Conservation (phyloP, 768 basidiomycete species). For the Leccinum truebloodii region DNA sequence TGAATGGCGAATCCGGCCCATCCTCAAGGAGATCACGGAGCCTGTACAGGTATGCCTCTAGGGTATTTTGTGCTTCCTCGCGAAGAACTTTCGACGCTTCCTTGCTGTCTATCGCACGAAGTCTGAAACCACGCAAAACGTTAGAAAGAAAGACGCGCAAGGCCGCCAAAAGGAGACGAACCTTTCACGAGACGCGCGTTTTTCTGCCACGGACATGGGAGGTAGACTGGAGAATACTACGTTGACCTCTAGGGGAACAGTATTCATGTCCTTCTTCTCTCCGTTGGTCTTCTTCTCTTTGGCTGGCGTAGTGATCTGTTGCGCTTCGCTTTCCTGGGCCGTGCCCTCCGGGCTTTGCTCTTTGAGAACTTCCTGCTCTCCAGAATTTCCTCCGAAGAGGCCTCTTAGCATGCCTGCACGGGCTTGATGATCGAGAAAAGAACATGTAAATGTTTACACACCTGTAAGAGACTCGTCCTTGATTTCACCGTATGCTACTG, state of each 20-base stretch:
- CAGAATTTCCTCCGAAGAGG: conserved; percentile 69
- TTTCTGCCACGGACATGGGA: conserved; percentile 78
- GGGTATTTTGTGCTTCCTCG: conserved; percentile 87
- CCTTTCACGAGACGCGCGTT: conserved; percentile 72
- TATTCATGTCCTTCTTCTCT: conserved; percentile 47
- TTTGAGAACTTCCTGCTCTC: conserved; percentile 34
- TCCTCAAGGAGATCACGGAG: conserved; percentile 80
- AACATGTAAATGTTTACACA: conserved; percentile 30
- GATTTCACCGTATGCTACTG: conserved; percentile 75
- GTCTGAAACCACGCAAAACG: conserved; percentile 42
- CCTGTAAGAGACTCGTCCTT: conserved; percentile 80
- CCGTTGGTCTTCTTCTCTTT: conserved; percentile 40
- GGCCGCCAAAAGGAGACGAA: neutral
- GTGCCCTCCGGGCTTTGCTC: conserved; percentile 20
- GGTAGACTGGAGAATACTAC: conserved; percentile 61
- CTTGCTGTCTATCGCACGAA: conserved; percentile 74
- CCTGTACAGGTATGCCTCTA: conserved; percentile 94
- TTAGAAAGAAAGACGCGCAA: conserved; percentile 3
- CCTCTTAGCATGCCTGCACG: conserved; percentile 79
- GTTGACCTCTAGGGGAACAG: conserved; percentile 66
- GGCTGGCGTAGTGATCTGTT: conserved; percentile 28
- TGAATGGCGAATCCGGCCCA: conserved; percentile 69
- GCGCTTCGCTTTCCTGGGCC: conserved; percentile 34
- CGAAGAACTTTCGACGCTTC: conserved; percentile 75
- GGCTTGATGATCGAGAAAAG: conserved; percentile 14